phyloP scores from a whole-genome alignment of 441 rosid genomes.

The Eruca vesicaria region DNA sequence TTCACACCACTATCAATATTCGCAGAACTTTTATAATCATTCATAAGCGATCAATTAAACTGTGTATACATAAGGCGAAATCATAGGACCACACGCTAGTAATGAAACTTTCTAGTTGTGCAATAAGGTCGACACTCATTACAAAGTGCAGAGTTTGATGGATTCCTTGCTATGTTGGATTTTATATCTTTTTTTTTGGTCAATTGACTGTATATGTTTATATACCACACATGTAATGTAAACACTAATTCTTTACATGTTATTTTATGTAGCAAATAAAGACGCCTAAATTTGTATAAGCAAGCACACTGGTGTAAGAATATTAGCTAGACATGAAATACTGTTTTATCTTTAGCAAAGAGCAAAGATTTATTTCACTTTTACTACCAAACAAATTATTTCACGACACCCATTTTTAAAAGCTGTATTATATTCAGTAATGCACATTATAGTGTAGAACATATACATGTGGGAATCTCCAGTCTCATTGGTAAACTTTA shows the following conservation, averaged over 20 bases:
- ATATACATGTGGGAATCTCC: slow-evolving; percentile 21
- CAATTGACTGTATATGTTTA: no score
- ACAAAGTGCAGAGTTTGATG: slow-evolving; percentile 19
- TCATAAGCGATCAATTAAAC: slow-evolving; percentile 8
- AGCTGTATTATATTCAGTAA: background rate
- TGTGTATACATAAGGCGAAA: background rate
- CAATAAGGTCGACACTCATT: slow-evolving; percentile 26
- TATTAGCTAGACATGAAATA: background rate
- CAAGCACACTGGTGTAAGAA: background rate
- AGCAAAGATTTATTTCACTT: background rate
- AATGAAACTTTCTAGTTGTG: slow-evolving; percentile 20
- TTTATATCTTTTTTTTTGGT: background rate
- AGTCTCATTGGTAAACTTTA: slow-evolving; percentile 19
- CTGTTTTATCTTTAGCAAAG: background rate
- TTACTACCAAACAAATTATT: no score
- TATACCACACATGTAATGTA: no score
- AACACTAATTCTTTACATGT: background rate
- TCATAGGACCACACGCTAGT: slow-evolving; percentile 12
- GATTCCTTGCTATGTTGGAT: background rate
- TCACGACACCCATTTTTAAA: background rate
- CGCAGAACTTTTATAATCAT: background rate
- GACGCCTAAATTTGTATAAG: background rate
- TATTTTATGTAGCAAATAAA: background rate
- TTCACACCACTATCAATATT: slow-evolving; percentile 24
- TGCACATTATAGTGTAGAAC: slow-evolving; percentile 11